Conservation (phyloP, 768 basidiomycete genomes). For the Termitomyces sp. region DNA sequence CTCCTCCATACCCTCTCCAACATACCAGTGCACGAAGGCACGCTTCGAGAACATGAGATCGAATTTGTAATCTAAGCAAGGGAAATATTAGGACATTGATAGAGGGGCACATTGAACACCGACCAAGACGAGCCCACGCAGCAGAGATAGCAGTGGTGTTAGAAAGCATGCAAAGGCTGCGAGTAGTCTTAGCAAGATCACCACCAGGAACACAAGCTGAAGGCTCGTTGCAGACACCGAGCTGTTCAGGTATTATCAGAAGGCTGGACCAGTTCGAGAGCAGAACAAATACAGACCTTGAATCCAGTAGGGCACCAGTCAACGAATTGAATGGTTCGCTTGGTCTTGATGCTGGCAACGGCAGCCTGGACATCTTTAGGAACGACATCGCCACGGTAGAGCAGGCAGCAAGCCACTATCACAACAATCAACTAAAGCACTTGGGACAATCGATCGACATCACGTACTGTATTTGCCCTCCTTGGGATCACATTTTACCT, state of each 20-base stretch:
- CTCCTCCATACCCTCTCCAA: constrained; percentile 99
- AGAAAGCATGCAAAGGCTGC: constrained; percentile 97
- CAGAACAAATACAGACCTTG: constrained; percentile 49
- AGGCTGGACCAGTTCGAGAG: background rate
- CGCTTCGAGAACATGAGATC: constrained; percentile 97
- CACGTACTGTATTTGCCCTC: constrained; percentile 97
- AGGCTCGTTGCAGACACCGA: constrained; percentile 97
- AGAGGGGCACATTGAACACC: constrained; percentile 12
- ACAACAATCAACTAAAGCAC: constrained; percentile 13
- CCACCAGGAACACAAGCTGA: constrained; percentile 90
- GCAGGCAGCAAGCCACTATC: constrained; percentile 83
- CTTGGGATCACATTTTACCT: constrained; percentile 83
- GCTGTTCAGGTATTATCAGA: constrained; percentile 37
- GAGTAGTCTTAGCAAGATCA: constrained; percentile 90
- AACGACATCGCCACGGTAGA: constrained; percentile 96
- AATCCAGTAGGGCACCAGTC: constrained; percentile 99
- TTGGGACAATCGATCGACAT: background rate
- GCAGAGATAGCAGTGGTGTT: constrained; percentile 93
- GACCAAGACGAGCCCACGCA: constrained; percentile 87
- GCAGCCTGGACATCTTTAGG: constrained; percentile 95
- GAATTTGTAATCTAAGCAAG: constrained; percentile 83
- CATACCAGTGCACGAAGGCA: constrained; percentile 92
- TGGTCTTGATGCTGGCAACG: constrained; percentile 93
- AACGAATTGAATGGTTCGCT: constrained; percentile 96
- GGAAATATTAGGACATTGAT: background rate